Evolutionary conservation across 2,329 filamentous ascomycete genomes (phyloP), one percentile per base, ranked within the genome.

Genomic region (Botrytis squamosa): DNA sequence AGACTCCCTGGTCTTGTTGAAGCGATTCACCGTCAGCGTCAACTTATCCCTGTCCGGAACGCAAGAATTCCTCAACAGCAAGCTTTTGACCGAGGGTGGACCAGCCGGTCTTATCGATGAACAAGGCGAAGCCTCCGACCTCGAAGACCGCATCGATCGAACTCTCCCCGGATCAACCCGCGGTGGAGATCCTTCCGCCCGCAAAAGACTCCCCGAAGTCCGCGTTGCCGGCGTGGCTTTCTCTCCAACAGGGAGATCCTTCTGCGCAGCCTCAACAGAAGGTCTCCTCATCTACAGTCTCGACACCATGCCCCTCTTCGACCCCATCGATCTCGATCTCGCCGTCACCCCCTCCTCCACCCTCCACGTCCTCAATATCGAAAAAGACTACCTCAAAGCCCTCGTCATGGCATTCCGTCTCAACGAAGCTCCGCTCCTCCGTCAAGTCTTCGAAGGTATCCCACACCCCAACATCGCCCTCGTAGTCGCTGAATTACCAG

Each of bases 371-470:
- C 84, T 92, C 46, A 86, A 91, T 73, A 85, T 83, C 60, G 90
- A 94, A 73, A 88, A 88, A 75, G 93, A 97, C 80, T 97, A 93
- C 82, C 88, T 98, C 76, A 97, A 96, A 83, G 95, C 96, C 1
- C 85, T 99, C 9, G 91, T 98, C 76, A 99, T 99, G 96, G 92
- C 95, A 1, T 99, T 99, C 87, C 92, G 97, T 9, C 90, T 99
- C 74, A 98, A 97, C 83, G 93, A 97, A 82, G 87, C 90, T 7
- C 89, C 90, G 36, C 86, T 99, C 65, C 90, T 98, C 75, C 92
- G 92, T 78, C 90, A 90, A 71, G 93, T 98, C 29, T 98, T 97
- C 84, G 92, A 97, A 83, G 88, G 89, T 3, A 91, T 95, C 38
- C 95, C 96, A 1, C 86, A 91, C 60, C 83, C 86, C 3, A 92